A percentile compares a stretch with the other conserved stretches of the same genome.
Evolutionary conservation across 2,329 filamentous ascomycete genomes (phyloP).

Genomic region (Fragosphaeria purpurea): DNA sequence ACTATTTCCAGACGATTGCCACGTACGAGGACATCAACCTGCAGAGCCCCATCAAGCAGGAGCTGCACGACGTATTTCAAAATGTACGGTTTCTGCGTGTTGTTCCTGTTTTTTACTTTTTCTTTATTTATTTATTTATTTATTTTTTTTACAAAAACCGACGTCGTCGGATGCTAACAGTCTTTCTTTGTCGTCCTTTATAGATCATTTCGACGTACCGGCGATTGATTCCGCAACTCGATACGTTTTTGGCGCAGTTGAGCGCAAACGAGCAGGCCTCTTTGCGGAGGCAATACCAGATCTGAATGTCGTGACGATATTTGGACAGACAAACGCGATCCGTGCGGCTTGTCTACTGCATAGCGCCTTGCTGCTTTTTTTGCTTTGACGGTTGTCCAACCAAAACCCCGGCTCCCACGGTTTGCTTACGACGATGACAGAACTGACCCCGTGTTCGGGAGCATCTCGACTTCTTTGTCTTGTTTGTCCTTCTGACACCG

Average conservation of each 20-base stretch:
- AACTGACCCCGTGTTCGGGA: too few species aligned
- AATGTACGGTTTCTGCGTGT: conserved; percentile 44
- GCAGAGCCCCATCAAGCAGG: conserved; percentile 50
- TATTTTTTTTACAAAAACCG: background rate
- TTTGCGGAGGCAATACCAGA: conserved; percentile 37
- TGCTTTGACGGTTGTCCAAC: background rate
- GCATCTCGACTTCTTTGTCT: background rate
- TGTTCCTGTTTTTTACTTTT: background rate
- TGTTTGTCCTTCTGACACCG: background rate
- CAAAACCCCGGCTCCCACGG: background rate
- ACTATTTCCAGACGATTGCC: conserved; percentile 79
- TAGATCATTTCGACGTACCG: conserved; percentile 47
- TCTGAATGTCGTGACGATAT: conserved; percentile 19
- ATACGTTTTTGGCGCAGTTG: conserved; percentile 43
- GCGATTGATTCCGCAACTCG: conserved; percentile 50
- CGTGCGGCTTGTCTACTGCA: too few species aligned
- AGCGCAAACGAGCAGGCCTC: conserved; percentile 38
- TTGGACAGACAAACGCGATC: too few species aligned
- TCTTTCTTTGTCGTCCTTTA: conserved; percentile 2
- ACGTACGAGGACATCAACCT: conserved; percentile 58
- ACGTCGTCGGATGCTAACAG: conserved; percentile 5
- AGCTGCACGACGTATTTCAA: conserved; percentile 63
- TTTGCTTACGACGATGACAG: too few species aligned
- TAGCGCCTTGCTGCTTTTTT: background rate
- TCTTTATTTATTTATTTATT: background rate